Percentiles rank a stretch among this genome's conserved stretches.
Conservation (phyloP, 2,329 filamentous ascomycete genomes). For the Aspergillus sp. region DNA sequence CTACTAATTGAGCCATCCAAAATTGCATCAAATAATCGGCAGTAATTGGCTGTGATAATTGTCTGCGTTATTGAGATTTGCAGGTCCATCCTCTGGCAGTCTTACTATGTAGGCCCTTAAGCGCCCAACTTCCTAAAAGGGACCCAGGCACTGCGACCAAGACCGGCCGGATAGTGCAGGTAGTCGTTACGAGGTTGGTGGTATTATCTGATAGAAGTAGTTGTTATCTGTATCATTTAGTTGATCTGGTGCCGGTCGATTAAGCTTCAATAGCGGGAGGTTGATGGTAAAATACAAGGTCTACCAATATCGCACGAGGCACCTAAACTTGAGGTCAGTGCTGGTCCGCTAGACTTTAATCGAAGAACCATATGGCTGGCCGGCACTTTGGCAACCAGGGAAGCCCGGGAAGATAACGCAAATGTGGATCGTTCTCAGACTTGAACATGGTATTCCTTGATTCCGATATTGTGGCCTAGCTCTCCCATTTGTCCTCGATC, state of each 20-base stretch:
- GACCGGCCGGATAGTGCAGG: background rate
- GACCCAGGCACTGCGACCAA: constrained; percentile 1
- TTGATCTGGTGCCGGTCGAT: background rate
- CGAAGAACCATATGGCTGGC: background rate
- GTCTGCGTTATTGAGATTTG: no score
- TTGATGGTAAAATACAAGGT: background rate
- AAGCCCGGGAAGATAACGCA: background rate
- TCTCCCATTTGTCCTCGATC: no score
- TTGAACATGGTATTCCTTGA: background rate
- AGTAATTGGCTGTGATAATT: no score
- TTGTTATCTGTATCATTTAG: background rate
- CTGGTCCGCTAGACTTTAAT: background rate
- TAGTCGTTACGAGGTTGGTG: no score
- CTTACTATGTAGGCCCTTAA: background rate
- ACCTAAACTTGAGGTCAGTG: background rate
- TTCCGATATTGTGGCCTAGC: no score
- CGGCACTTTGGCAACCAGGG: background rate
- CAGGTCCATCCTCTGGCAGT: no score
- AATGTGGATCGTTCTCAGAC: background rate
- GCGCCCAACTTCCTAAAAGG: constrained; percentile 3
- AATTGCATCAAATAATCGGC: no score
- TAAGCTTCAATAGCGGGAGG: constrained; percentile 1
- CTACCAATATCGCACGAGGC: background rate
- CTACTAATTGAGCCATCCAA: no score
- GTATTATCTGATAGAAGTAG: background rate